Evolutionary conservation across 2,329 filamentous ascomycete genomes (phyloP).

Genomic region (Penicillium sclerotigenum): DNA sequence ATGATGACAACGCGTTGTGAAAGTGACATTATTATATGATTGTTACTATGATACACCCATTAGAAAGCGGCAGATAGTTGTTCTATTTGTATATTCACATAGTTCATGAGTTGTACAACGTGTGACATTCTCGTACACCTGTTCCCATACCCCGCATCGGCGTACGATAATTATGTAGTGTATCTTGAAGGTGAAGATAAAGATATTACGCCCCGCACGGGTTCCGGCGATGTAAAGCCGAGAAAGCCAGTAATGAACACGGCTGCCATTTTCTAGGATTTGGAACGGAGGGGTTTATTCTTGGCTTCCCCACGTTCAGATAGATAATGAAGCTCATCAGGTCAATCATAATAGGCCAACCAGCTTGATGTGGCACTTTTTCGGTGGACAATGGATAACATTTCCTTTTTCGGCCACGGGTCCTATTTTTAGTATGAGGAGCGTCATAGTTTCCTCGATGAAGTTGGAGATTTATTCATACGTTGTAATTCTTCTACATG

Average conservation of each 20-base stretch:
- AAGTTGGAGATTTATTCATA: neutral
- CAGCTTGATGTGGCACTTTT: neutral
- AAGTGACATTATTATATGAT: conserved; percentile 28
- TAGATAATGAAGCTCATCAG: neutral
- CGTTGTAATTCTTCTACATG: no score
- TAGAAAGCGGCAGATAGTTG: neutral
- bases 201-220: conserved; percentile 9
- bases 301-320: neutral
- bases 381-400: neutral
- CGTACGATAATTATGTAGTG: neutral
- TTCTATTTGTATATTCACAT: conserved; percentile 4
- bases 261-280: neutral
- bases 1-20: conserved; percentile 56
- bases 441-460: neutral
- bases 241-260: neutral
- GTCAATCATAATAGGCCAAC: neutral
- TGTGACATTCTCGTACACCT: conserved; percentile 1
- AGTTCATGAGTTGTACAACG: neutral
- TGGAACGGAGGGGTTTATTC: neutral
- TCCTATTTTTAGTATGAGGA: neutral
- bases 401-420: conserved; percentile 1
- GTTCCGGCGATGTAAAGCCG: conserved; percentile 11
- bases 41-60: neutral
- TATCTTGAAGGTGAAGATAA: neutral
- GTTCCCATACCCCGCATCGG: neutral